Evolutionary conservation across 2,329 filamentous ascomycete genomes (phyloP).

Genomic region (Parastagonospora avenae): DNA sequence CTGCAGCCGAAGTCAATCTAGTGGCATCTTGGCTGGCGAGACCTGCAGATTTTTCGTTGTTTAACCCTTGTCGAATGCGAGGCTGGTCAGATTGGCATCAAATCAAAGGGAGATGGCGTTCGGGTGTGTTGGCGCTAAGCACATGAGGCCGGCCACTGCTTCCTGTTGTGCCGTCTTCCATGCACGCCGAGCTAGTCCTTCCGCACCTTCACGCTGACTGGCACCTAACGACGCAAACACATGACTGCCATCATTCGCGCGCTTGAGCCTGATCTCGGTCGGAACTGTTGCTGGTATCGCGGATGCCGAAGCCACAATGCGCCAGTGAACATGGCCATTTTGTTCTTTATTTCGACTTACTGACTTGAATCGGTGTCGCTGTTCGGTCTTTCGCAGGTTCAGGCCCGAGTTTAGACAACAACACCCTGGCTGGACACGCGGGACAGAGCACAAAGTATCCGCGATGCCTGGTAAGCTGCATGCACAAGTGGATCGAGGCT

Average conservation of each 20-base stretch:
- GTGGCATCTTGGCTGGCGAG: conserved; percentile 20
- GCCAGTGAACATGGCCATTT: conserved; percentile 9
- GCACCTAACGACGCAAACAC: conserved; percentile 15
- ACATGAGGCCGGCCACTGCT: conserved; percentile 16
- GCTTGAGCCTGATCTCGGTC: conserved; percentile 15
- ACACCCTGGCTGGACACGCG: conserved; percentile 16
- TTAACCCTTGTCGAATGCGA: conserved; percentile 22
- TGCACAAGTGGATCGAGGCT: conserved; percentile 11
- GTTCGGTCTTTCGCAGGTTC: too few species aligned
- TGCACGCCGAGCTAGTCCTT: conserved; percentile 13
- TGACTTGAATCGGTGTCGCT: neutral
- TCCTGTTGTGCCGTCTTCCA: conserved; percentile 6
- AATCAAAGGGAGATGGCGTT: conserved; percentile 27
- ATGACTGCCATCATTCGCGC: conserved; percentile 20
- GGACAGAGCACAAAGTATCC: conserved; percentile 7
- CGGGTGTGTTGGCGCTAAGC: conserved; percentile 20
- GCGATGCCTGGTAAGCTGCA: conserved; percentile 14
- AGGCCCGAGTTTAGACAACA: neutral
- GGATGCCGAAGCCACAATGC: conserved; percentile 15
- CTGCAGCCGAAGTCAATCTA: conserved; percentile 22
- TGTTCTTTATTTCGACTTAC: conserved; percentile 1
- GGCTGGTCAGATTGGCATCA: conserved; percentile 27
- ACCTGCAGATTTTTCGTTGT: conserved; percentile 28
- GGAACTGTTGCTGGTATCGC: conserved; percentile 6
- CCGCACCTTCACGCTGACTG: conserved; percentile 27